phyloP scores from a whole-genome alignment of 768 basidiomycete species.

The Plicaturopsis crispa region DNA sequence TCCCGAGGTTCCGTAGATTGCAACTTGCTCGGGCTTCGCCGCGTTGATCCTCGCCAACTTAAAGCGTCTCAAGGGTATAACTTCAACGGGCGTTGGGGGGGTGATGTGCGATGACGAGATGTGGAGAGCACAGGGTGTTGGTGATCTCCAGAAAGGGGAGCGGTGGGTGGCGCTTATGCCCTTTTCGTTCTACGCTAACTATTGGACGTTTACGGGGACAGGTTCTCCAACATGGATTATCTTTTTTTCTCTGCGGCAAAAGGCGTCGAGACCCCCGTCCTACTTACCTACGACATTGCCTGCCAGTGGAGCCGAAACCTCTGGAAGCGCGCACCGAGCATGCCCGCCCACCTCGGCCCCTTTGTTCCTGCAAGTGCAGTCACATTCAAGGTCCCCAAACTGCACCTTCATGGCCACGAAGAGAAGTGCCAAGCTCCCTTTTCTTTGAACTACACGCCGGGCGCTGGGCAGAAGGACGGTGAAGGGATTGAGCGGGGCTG shows the following conservation, averaged over 20 bases:
- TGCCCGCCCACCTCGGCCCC: background rate
- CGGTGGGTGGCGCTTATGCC: conserved; percentile 11
- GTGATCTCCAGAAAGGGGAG: conserved; percentile 26
- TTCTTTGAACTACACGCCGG: conserved; percentile 9
- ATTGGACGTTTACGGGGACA: no score
- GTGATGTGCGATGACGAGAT: conserved; percentile 24
- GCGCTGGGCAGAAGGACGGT: conserved; percentile 12
- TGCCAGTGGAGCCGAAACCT: conserved; percentile 14
- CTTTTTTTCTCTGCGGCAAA: conserved; percentile 7
- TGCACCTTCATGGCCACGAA: conserved; percentile 11
- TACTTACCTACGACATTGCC: conserved; percentile 13
- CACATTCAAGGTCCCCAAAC: conserved; percentile 10
- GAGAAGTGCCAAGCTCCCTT: conserved; percentile 7
- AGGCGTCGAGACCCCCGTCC: background rate
- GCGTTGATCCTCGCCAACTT: background rate
- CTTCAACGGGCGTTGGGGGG: conserved; percentile 21
- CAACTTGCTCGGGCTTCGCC: background rate
- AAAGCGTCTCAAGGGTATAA: no score
- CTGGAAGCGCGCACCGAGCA: conserved; percentile 1
- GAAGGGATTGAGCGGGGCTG: conserved; percentile 14
- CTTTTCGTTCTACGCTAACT: background rate
- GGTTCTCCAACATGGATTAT: conserved; percentile 13
- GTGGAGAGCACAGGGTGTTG: conserved; percentile 17
- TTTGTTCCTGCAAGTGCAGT: background rate
- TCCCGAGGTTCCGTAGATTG: background rate